Evolutionary conservation across 352 stramenopile species (phyloP).

Genomic region (Globisporangium echinulatum): DNA sequence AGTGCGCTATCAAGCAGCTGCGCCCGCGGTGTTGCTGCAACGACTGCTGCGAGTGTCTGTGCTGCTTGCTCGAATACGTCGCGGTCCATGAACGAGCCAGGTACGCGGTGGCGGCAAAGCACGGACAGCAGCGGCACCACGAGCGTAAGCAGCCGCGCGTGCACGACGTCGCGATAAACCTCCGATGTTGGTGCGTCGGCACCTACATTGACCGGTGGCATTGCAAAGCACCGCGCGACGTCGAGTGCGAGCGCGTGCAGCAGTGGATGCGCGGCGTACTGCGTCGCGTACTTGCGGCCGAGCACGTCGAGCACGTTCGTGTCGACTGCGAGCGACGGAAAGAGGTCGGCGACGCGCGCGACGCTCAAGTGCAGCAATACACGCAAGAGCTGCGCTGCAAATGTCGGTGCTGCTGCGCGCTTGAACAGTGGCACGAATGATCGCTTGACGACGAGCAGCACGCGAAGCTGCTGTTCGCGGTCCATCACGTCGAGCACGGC

Average conservation of each 20-base stretch:
- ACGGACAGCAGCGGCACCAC: slow-evolving; percentile 38
- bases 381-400: slow-evolving; percentile 33
- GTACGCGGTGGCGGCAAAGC: slow-evolving; percentile 41
- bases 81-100: slow-evolving; percentile 43
- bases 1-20: slow-evolving; percentile 14
- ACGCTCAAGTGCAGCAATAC: slow-evolving; percentile 43
- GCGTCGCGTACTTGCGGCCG: slow-evolving; percentile 32
- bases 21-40: slow-evolving; percentile 18
- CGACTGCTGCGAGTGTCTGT: slow-evolving; percentile 31
- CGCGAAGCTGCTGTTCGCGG: slow-evolving; percentile 28
- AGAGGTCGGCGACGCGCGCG: slow-evolving; percentile 39
- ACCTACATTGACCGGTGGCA: background rate
- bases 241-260: slow-evolving; percentile 42
- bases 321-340: slow-evolving; percentile 52
- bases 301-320: slow-evolving; percentile 44
- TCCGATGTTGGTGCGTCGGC: background rate
- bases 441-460: slow-evolving; percentile 46
- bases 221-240: slow-evolving; percentile 29
- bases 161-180: slow-evolving; percentile 21
- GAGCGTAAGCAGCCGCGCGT: slow-evolving; percentile 29
- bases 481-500: slow-evolving; percentile 29
- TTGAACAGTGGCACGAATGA: slow-evolving; percentile 42
- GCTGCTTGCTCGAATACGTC: slow-evolving; percentile 30
- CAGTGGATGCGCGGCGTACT: slow-evolving; percentile 35
- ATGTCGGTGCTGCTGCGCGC: slow-evolving; percentile 18